A percentile compares a stretch with the other conserved stretches of the same genome.
These are phyloP conservation scores for Piper longum DNA, from an alignment of 164 flowering plant genomes.

Conservation along the genomic window DNA sequence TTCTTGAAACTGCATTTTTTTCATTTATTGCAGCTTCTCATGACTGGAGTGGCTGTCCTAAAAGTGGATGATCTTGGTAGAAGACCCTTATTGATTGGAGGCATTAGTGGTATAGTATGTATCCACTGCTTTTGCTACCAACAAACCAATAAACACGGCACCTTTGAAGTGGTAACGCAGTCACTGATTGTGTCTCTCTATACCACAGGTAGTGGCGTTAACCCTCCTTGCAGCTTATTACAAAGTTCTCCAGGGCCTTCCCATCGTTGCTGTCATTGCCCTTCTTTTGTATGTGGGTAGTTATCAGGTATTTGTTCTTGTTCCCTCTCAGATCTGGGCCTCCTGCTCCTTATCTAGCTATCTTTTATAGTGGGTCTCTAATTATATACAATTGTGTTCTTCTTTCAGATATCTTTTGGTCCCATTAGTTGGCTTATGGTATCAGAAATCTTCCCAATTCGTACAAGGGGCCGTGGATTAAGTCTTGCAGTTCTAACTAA, in stretches of 20 bases:
- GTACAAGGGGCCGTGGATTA: slow-evolving; percentile 84
- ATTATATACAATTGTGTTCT: slow-evolving; percentile 1
- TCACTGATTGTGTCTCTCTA: neutral
- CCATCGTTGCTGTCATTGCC: slow-evolving; percentile 69
- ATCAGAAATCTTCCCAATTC: slow-evolving; percentile 84
- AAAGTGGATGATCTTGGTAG: slow-evolving; percentile 93
- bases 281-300: slow-evolving; percentile 83
- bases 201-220: slow-evolving; percentile 51
- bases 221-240: slow-evolving; percentile 81
- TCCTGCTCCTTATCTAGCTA: neutral
- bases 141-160: neutral
- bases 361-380: neutral
- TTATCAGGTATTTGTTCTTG: slow-evolving; percentile 46
- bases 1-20: too few relatives aligned
- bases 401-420: slow-evolving; percentile 77
- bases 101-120: slow-evolving; percentile 61
- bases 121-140: neutral
- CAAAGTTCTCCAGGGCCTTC: slow-evolving; percentile 61
- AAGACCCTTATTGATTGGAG: slow-evolving; percentile 78
- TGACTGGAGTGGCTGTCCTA: slow-evolving; percentile 82
- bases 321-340: neutral
- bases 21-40: slow-evolving; percentile 41
- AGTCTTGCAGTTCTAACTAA: slow-evolving; percentile 94
- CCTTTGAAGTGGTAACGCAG: neutral
- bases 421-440: slow-evolving; percentile 98